Percentiles rank a stretch among this genome's conserved stretches.
phyloP scores from a whole-genome alignment of 768 basidiomycete species.

The Daedaleopsis nitida region DNA sequence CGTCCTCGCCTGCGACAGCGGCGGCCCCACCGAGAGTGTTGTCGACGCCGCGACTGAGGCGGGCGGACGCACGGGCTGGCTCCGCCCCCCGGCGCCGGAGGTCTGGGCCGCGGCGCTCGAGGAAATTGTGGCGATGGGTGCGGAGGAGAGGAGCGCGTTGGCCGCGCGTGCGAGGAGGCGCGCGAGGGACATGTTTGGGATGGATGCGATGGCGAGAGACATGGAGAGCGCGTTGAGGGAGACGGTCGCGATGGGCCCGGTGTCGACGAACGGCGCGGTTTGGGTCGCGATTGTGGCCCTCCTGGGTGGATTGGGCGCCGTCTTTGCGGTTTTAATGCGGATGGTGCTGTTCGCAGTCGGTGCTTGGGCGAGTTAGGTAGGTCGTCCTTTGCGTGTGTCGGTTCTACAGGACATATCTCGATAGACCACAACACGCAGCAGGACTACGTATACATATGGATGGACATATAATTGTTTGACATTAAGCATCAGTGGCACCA shows the following conservation, averaged over 20 bases:
- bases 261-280: conserved; percentile 19
- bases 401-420: no score
- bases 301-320: background rate
- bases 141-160: conserved; percentile 48
- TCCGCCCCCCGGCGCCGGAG: conserved; percentile 59
- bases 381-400: no score
- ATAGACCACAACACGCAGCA: no score
- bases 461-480: no score
- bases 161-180: conserved; percentile 57
- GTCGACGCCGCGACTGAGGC: conserved; percentile 38
- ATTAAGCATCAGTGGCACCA: no score
- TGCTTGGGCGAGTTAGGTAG: no score
- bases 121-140: conserved; percentile 54
- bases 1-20: conserved; percentile 83
- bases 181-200: conserved; percentile 68
- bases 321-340: background rate
- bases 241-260: conserved; percentile 57
- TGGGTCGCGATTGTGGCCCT: conserved; percentile 10
- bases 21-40: conserved; percentile 91
- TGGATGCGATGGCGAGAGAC: conserved; percentile 69
- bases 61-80: conserved; percentile 72
- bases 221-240: conserved; percentile 57
- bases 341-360: no score
- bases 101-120: conserved; percentile 72
- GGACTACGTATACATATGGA: no score